Evolutionary conservation across 2,329 filamentous ascomycete species (phyloP), one percentile per base, ranked within the genome.

Genomic region (Periconia digitata): DNA sequence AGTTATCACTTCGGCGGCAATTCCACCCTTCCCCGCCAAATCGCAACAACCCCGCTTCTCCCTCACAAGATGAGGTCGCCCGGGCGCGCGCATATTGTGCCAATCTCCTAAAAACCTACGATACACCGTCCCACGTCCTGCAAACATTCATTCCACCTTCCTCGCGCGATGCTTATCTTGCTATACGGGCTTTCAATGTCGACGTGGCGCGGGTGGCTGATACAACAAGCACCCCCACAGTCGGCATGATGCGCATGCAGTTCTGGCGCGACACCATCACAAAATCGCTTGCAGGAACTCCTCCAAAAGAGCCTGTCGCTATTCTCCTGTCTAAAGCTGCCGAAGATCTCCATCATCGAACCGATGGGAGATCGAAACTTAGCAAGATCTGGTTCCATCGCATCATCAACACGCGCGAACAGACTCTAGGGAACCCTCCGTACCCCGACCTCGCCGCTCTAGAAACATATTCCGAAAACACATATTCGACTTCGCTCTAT

Each of bases 401-500:
- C 42, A 77, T 97, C 58, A 85, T 97, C 63, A 86, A 81, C 64
- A 87, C 90, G 4, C 81, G 94, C 44, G 90, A 95, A 71, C 85
- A 88, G 63, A 84, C 92, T 61, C 84, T 96, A 72, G 85, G 86
- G 35, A 94, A 95, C 67, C 83, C 87, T 18, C 90, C 92, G 0
- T 96, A 91, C 63, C 76, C 87, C 0, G 87, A 76, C 41, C 71
- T 97, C 39, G 79, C 82, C 2, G 81, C 85, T 1, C 74, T 97
- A 43, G 94, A 99, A 65, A 86, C 84, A 40, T 96, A 97, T 65
- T 90, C 90, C 1, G 94, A 99, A 72, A 91, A 91, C 60, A 97
- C 94, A 1, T 97, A 97, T 73, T 91, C 91, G 16, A 95, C 90
- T 0, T 78, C 97, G 38, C 84, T 95, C 72, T 99, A 99, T 69